Conservation (phyloP, 1,284 basidiomycete species). For the Heterobasidion parviporum region DNA sequence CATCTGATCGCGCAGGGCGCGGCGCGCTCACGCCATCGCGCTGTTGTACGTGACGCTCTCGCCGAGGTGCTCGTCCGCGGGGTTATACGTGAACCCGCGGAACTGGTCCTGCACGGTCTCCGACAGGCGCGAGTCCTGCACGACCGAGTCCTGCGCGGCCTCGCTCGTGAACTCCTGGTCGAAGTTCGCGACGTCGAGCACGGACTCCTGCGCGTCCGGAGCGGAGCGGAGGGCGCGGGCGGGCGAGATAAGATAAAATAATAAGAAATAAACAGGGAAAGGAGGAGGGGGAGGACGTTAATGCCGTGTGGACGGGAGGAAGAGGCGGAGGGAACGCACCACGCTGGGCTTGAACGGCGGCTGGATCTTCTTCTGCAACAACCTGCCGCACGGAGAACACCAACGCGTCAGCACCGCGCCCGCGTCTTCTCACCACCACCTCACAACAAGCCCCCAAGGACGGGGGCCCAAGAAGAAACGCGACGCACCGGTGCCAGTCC, state of each 20-base stretch:
- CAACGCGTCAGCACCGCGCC: no score
- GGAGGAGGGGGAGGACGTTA: no score
- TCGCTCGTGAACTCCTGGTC: constrained; percentile 94
- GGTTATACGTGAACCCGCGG: constrained; percentile 80
- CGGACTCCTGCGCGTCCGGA: constrained; percentile 40
- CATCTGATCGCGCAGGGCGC: not conserved
- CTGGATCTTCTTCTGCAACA: constrained; percentile 93
- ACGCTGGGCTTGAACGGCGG: constrained; percentile 98
- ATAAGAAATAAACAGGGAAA: not conserved
- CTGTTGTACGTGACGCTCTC: constrained; percentile 48
- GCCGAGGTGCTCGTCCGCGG: constrained; percentile 71
- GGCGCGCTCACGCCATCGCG: constrained; percentile 2
- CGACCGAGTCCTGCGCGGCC: constrained; percentile 88
- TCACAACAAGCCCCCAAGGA: no score
- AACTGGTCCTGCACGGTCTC: constrained; percentile 96
- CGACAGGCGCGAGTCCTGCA: constrained; percentile 85
- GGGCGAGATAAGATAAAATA: not conserved
- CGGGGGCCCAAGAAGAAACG: no score
- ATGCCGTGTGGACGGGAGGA: not conserved
- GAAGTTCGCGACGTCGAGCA: constrained; percentile 84
- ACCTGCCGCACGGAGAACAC: constrained; percentile 26
- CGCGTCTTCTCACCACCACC: not conserved
- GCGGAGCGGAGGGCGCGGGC: no score
- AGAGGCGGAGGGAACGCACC: not conserved
- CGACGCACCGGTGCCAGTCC: constrained; percentile 71